phyloP scores from a whole-genome alignment of 495 filamentous ascomycete genomes.

The Talaromyces adpressus region DNA sequence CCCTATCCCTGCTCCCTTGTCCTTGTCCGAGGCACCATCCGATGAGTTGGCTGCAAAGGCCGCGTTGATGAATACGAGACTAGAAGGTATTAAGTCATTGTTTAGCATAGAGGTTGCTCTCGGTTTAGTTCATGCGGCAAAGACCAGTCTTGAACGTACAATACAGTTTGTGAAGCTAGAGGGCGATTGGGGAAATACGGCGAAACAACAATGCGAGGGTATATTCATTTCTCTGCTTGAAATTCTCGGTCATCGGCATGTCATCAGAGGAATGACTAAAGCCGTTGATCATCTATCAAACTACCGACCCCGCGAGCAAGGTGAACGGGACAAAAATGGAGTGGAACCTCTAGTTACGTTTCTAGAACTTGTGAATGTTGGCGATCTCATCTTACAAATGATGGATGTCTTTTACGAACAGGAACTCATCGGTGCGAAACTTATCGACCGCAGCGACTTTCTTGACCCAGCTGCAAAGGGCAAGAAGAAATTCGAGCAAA shows the following conservation, averaged over 20 bases:
- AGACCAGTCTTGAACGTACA: slow-evolving; percentile 78
- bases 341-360: slow-evolving; percentile 94
- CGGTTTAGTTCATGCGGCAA: slow-evolving; percentile 82
- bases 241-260: slow-evolving; percentile 77
- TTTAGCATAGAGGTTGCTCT: slow-evolving; percentile 97
- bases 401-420: slow-evolving; percentile 98
- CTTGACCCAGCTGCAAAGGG: slow-evolving; percentile 83
- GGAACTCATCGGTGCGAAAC: slow-evolving; percentile 72
- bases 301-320: slow-evolving; percentile 85
- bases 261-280: slow-evolving; percentile 84
- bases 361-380: slow-evolving; percentile 94
- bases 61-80: slow-evolving; percentile 86
- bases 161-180: slow-evolving; percentile 74
- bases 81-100: slow-evolving; percentile 88
- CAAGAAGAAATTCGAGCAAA: slow-evolving; percentile 98
- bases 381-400: slow-evolving; percentile 98
- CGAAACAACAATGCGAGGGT: slow-evolving; percentile 81
- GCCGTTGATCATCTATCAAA: slow-evolving; percentile 85
- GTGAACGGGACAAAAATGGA: slow-evolving; percentile 58
- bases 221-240: slow-evolving; percentile 83
- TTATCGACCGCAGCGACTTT: slow-evolving; percentile 91
- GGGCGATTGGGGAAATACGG: slow-evolving; percentile 71
- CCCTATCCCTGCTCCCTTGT: slow-evolving; percentile 33
- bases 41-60: slow-evolving; percentile 93
- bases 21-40: slow-evolving; percentile 62